Evolutionary conservation across 2,329 filamentous ascomycete genomes (phyloP).

Genomic region (Penicillium sp.): DNA sequence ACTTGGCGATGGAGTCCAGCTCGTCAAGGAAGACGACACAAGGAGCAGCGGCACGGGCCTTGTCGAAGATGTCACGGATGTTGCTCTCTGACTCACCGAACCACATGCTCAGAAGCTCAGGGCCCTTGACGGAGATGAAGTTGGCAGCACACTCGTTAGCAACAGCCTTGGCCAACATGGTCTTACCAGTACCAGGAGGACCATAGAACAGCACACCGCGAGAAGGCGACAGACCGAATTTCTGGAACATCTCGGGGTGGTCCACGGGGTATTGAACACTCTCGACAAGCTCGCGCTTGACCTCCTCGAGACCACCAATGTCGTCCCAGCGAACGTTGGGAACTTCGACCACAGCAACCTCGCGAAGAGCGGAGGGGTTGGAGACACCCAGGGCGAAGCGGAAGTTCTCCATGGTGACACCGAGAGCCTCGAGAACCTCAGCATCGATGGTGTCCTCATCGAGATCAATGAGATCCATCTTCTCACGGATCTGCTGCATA

Average conservation of each 20-base stretch:
- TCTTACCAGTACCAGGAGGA: constrained; percentile 99
- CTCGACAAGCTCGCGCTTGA: constrained; percentile 99
- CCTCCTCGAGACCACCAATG: constrained; percentile 94
- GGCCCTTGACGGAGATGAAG: constrained; percentile 99
- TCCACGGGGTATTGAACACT: constrained; percentile 98
- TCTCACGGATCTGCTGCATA: constrained; percentile 99
- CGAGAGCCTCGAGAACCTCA: constrained; percentile 94
- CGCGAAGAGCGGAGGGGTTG: constrained; percentile 96
- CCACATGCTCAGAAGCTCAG: constrained; percentile 99
- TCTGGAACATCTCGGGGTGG: constrained; percentile 99
- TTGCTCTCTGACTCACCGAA: constrained; percentile 99
- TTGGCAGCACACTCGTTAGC: constrained; percentile 99
- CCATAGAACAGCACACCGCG: constrained; percentile 99
- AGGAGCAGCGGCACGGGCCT: constrained; percentile 94
- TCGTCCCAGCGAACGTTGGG: constrained; percentile 99
- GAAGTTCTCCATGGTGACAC: constrained; percentile 99
- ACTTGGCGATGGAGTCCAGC: constrained; percentile 98
- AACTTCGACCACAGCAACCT: constrained; percentile 98
- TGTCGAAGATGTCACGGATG: constrained; percentile 99
- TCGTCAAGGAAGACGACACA: constrained; percentile 99
- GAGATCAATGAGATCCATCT: constrained; percentile 99
- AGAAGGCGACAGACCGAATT: constrained; percentile 96
- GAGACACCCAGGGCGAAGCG: constrained; percentile 95
- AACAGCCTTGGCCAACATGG: constrained; percentile 97
- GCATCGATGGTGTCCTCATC: constrained; percentile 99